Conservation (phyloP, 345 rosid species). For the Erysimum cheiranthoides region DNA sequence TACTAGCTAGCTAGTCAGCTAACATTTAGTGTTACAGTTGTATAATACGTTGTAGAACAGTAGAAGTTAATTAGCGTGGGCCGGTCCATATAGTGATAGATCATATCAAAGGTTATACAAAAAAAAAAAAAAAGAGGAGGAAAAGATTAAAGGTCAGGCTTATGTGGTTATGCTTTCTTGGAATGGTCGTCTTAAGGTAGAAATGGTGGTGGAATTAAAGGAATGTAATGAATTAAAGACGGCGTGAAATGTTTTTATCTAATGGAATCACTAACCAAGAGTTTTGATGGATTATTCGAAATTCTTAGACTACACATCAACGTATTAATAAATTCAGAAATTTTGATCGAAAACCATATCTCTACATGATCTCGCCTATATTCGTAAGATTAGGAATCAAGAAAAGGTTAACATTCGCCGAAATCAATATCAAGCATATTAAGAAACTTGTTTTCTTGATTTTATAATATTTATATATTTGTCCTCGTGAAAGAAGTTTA, state of each 20-base stretch:
- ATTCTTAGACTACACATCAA: slow-evolving; percentile 27
- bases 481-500: background rate
- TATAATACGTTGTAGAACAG: background rate
- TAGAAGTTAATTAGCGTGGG: background rate
- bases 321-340: slow-evolving; percentile 16
- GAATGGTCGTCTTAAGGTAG: background rate
- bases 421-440: slow-evolving; percentile 31
- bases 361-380: slow-evolving; percentile 28
- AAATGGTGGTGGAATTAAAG: background rate
- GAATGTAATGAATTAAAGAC: background rate
- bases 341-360: slow-evolving; percentile 38
- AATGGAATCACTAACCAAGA: slow-evolving; percentile 8
- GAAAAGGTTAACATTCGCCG: slow-evolving; percentile 23
- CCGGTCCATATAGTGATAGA: background rate
- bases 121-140: background rate
- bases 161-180: background rate
- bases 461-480: background rate
- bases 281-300: slow-evolving; percentile 16
- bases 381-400: slow-evolving; percentile 27
- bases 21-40: background rate
- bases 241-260: slow-evolving; percentile 1
- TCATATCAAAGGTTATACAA: background rate
- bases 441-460: slow-evolving; percentile 18
- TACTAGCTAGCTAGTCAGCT: slow-evolving; percentile 4
- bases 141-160: background rate